Evolutionary conservation across 805 yeast species (phyloP).

Genomic region (Starmerella asiatica): DNA sequence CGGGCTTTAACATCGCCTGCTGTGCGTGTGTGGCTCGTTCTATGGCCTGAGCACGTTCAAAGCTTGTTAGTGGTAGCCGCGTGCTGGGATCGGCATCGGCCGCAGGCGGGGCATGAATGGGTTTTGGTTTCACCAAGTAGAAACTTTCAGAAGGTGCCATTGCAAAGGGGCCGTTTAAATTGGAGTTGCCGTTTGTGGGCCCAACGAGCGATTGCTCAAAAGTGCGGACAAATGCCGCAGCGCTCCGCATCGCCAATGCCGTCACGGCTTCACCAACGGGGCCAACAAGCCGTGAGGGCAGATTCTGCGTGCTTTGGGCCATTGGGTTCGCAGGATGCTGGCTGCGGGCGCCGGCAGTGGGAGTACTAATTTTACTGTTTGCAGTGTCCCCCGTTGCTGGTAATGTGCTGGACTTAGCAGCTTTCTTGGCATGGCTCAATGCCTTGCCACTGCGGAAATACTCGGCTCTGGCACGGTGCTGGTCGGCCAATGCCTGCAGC

Average conservation of each 20-base stretch:
- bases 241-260: constrained; percentile 13
- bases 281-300: too few species aligned
- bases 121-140: constrained; percentile 25
- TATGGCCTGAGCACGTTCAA: constrained; percentile 17
- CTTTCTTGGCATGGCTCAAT: constrained; percentile 7
- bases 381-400: constrained; percentile 1
- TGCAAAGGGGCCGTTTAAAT: not conserved
- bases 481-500: constrained; percentile 24
- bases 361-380: constrained; percentile 1
- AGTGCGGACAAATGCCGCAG: constrained; percentile 16
- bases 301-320: not conserved
- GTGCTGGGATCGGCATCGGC: not conserved
- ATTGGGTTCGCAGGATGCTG: too few species aligned
- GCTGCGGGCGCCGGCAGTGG: constrained; percentile 1
- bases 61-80: constrained; percentile 2
- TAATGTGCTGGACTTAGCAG: constrained; percentile 12
- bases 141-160: constrained; percentile 23
- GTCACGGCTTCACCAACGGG: constrained; percentile 16
- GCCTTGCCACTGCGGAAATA: constrained; percentile 23
- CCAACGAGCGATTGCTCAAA: constrained; percentile 16
- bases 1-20: constrained; percentile 23
- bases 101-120: not conserved
- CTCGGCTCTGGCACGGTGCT: constrained; percentile 25
- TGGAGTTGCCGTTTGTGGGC: not conserved
- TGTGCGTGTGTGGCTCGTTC: constrained; percentile 24